Conservation (phyloP, 352 stramenopile genomes). For the Globisporangium apiculatum region DNA sequence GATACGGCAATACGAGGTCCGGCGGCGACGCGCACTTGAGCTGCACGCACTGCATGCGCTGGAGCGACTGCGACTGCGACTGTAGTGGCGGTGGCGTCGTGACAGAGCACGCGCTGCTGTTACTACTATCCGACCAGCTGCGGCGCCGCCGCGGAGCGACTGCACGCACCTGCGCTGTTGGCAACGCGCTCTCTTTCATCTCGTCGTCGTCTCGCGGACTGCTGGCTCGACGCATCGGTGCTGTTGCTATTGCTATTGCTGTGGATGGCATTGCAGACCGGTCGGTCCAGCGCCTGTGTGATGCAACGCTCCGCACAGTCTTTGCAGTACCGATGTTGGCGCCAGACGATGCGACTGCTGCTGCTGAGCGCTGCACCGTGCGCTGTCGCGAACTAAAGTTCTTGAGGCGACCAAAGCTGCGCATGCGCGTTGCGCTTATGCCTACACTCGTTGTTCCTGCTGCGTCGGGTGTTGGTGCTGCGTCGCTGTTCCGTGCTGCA, state of each 20-base stretch:
- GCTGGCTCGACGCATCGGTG: neutral
- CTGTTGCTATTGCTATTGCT: neutral
- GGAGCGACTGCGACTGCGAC: constrained; percentile 16
- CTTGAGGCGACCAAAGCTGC: neutral
- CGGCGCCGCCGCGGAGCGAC: neutral
- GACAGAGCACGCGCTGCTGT: constrained; percentile 4
- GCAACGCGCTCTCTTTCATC: constrained; percentile 11
- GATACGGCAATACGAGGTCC: constrained; percentile 45
- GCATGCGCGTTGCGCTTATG: neutral
- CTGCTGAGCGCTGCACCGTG: neutral
- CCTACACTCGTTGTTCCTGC: neutral
- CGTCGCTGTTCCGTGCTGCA: neutral
- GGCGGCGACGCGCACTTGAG: constrained; percentile 42
- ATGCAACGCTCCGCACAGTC: neutral
- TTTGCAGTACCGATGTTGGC: too few species aligned
- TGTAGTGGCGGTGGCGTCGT: neutral
- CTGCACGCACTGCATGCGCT: constrained; percentile 53
- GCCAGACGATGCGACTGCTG: neutral
- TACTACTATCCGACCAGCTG: constrained; percentile 5
- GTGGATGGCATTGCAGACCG: neutral
- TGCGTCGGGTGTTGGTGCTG: neutral
- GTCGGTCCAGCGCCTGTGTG: constrained; percentile 2
- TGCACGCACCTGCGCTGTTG: constrained; percentile 1
- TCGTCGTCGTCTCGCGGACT: constrained; percentile 8
- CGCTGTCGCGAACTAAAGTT: neutral